Evolutionary conservation across 371 early-diverging fungal species (phyloP), one percentile per base, ranked within the genome.

Genomic region (Mortierella sp.): DNA sequence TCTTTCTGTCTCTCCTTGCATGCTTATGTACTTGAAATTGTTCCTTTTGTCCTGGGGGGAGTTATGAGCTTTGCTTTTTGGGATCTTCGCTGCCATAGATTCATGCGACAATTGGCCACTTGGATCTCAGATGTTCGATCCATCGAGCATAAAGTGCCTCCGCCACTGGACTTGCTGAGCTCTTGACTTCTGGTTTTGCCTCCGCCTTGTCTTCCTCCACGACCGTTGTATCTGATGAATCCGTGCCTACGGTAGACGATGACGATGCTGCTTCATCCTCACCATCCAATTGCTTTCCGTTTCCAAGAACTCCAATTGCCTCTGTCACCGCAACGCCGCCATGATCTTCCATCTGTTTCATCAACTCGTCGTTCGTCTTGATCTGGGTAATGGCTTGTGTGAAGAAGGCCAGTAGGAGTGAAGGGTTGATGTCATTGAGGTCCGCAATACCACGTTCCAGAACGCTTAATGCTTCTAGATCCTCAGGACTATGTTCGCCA

Each of bases 51-150:
- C 34, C 34, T n/a, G n/a, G n/a, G n/a, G n/a, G n/a, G n/a, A n/a
- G 34, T 45, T 29, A 56, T 19, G 64, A 63, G 52, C 61, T 61
- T 46, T 59, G 59, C 48, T 46, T 63, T 22, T 69, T 64, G 62
- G 69, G 72, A 60, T 54, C 67, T 64, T 68, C 60, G 58, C 77
- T 76, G 69, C 77, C 77, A 54, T 76, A 76, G 54, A 71, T 66
- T 72, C 72, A 68, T 67, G 72, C 68, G 64, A 68, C 68, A 67
- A 79, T 79, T 21, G 74, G 74, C 80, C 80, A 80, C 50, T 80
- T 80, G 31, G 71, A 71, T 31, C 74, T 52, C 56, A 80, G 47
- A 34, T 78, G 80, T n/a, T 78, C 80, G 29, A 80, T 78, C 80
- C 80, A 80, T 28, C 74, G 68, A 7, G 76, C 62, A 61, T 78